A percentile compares a stretch with the other conserved stretches of the same genome.
phyloP scores from a whole-genome alignment of 495 filamentous ascomycete genomes.

The Elasticomyces elasticus region DNA sequence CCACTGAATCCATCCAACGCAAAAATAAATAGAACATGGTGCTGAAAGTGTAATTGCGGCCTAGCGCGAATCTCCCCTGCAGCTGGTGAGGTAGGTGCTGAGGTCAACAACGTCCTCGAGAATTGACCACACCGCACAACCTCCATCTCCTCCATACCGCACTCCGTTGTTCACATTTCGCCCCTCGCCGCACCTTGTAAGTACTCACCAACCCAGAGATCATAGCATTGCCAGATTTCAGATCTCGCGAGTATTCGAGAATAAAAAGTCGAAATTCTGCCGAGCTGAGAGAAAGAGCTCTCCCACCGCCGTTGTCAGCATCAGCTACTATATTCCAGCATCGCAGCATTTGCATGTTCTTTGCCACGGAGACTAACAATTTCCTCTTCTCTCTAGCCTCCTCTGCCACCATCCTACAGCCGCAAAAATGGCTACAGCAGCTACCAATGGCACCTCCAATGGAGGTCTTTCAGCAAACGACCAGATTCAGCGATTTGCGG shows the following conservation, averaged over 20 bases:
- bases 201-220: no score
- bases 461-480: conserved; percentile 65
- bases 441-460: conserved; percentile 23
- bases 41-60: no score
- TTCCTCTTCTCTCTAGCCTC: background rate
- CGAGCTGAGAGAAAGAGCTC: background rate
- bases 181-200: no score
- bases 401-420: background rate
- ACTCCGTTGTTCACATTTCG: background rate
- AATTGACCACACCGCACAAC: background rate
- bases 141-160: background rate
- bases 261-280: background rate
- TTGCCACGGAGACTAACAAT: no score
- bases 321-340: no score
- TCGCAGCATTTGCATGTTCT: no score
- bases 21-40: no score
- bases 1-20: no score
- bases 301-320: background rate
- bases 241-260: no score
- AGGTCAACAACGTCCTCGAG: background rate
- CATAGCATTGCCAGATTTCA: background rate
- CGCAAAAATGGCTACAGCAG: conserved; percentile 30
- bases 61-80: no score
- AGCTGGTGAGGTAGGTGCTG: background rate
- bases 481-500: conserved; percentile 92